Evolutionary conservation across 2,329 filamentous ascomycete species (phyloP).

Genomic region (Rhinocladiella mackenziei): DNA sequence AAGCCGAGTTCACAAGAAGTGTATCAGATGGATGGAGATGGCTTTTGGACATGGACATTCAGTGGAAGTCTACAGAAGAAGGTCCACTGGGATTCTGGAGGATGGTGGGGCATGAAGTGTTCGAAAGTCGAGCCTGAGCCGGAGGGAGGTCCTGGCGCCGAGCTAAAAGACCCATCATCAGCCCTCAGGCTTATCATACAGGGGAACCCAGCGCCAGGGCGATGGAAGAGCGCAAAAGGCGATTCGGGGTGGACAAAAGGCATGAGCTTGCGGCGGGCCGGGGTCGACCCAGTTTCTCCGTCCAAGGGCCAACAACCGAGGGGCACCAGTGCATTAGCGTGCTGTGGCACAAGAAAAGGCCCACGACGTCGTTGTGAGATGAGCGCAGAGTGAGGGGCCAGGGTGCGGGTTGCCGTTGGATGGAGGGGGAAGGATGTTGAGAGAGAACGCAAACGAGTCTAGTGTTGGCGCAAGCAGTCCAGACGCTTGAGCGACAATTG

Average conservation of each 20-base stretch:
- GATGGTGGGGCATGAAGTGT: slow-evolving; percentile 18
- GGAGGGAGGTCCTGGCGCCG: slow-evolving; percentile 8
- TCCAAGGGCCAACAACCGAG: too few relatives aligned
- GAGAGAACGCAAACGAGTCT: too few relatives aligned
- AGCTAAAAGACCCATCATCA: slow-evolving; percentile 4
- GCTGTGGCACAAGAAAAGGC: too few relatives aligned
- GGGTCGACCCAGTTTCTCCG: too few relatives aligned
- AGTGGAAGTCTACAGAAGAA: background rate
- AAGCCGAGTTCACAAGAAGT: background rate
- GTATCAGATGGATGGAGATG: background rate
- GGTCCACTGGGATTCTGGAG: slow-evolving; percentile 10
- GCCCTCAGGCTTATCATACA: slow-evolving; percentile 2
- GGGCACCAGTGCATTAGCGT: too few relatives aligned
- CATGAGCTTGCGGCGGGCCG: background rate
- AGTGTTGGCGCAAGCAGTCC: too few relatives aligned
- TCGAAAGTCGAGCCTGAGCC: slow-evolving; percentile 12
- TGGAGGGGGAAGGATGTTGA: too few relatives aligned
- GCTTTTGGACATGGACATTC: background rate
- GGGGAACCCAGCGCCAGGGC: slow-evolving; percentile 9
- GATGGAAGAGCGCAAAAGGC: background rate
- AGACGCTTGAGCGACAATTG: too few relatives aligned
- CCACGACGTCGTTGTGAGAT: too few relatives aligned
- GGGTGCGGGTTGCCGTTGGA: too few relatives aligned
- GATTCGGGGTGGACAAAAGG: background rate
- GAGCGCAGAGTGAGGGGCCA: too few relatives aligned